Conservation (phyloP, 768 basidiomycete genomes). For the Albatrellus ellisii region DNA sequence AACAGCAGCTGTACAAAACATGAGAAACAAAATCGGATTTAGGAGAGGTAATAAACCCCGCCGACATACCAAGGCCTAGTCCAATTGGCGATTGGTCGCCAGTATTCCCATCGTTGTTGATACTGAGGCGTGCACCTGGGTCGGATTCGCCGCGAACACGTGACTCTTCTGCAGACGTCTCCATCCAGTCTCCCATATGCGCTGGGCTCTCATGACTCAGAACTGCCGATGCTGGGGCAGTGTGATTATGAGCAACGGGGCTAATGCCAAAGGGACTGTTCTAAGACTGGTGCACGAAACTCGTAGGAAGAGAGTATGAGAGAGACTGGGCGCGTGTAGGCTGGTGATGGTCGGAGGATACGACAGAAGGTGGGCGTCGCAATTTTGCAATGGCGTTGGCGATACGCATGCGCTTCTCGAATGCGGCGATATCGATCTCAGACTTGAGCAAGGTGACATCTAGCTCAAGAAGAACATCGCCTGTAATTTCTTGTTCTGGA, state of each 20-base stretch:
- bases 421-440: conserved; percentile 88
- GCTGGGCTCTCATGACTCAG: conserved; percentile 24
- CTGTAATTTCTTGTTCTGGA: conserved; percentile 98
- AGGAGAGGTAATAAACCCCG: conserved; percentile 4
- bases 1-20: too few relatives aligned
- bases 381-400: conserved; percentile 88
- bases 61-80: conserved; percentile 20
- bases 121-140: conserved; percentile 3
- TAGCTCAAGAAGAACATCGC: conserved; percentile 91
- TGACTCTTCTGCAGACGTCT: neutral
- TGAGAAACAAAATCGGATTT: conserved; percentile 1
- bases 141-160: conserved; percentile 9
- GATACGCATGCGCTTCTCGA: conserved; percentile 89
- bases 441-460: conserved; percentile 83
- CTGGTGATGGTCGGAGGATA: conserved; percentile 25
- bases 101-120: conserved; percentile 6
- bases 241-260: conserved; percentile 20
- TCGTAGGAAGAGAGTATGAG: conserved; percentile 9
- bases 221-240: conserved; percentile 14
- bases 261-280: conserved; percentile 25
- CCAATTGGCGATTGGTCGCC: conserved; percentile 15
- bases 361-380: conserved; percentile 52
- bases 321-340: conserved; percentile 22
- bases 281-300: conserved; percentile 31
- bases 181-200: conserved; percentile 11